Base-by-base conservation (phyloP, 805 yeast genomes). In the Ogataea ganodermae region DNA sequence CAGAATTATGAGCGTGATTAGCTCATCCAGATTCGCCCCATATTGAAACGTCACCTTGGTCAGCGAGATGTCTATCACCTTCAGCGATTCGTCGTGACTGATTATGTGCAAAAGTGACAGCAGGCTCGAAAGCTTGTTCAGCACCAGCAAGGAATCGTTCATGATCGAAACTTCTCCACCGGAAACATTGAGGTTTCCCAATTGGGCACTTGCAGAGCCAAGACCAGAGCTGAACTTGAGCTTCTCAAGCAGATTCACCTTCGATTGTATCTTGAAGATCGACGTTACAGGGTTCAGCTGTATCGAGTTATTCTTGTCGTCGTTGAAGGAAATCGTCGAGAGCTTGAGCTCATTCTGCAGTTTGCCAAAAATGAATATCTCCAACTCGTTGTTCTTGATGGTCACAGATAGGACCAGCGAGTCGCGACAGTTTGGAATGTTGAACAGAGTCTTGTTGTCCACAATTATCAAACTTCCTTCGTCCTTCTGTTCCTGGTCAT, bases 351-450 rank as follows among this genome's bases (percentile, higher is more conserved):
- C 59, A 16, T 46, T 50, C 27, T 50, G 53, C 6, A 69, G 50
- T 49, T 64, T 68, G 6, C 74, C 74, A 49, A 58, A 67, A 22
- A 69, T 54, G 24, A 53, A 58, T n/a, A 70, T 62, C 27, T 65
- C 59, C 43, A 71, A 55, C 20, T 56, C 56, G 22, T 58, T 56
- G 37, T 54, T 60, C 18, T 52, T 52, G 10, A 63, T 59, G 17
- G 58, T 57, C 23, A 71, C 60, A 2, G 59, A 57, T 18, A 74
- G 47, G 22, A 67, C 59, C 26, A 73, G 39, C 1, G 73, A 60
- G 21, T 64, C 65, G 9, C 67, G 62, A 39, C 73, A 66, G 44
- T 63, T 61, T 3, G 71, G 67, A 9, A 72, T 68, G 36, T 66
- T 58, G 42, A 67, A 67, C 36, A 73, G 60, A 0, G 71, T 53